Base-by-base conservation (phyloP, 1,284 basidiomycete genomes). In the Volvariella volvacea region DNA sequence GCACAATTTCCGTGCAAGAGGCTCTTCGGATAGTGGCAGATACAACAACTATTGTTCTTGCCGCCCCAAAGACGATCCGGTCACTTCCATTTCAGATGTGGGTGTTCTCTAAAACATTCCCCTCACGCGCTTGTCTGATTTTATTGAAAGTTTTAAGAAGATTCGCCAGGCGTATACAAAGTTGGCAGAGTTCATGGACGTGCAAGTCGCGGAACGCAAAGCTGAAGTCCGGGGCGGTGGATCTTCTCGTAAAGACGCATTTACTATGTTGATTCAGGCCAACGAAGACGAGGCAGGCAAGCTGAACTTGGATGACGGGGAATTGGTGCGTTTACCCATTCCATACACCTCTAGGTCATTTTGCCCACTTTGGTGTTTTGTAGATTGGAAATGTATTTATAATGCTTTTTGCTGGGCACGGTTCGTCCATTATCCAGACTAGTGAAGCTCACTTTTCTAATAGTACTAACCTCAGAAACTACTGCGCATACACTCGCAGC, bases 321-420 rank as follows among this genome's bases (percentile, higher is more conserved):
- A 80, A 54, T 50, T 80, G 54, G 76, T 76, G 45, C 17, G 56
- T 40, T 16, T 6, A 34, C 20, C 43, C 6, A 30, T 21, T 20
- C 40, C n/a, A n/a, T 22, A 10, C 28, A 36, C 28, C 33, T 17
- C 30, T 31, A 9, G 30, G 30, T 31, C 30, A n/a, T n/a, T 31
- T n/a, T 31, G n/a, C 9, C n/a, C 9, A 31, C n/a, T 31, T n/a
- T 31, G 20, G 12, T 41, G 2, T 3, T n/a, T 16, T 30, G 10
- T 41, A 78, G 75, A 71, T 77, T 43, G 75, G 76, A 8, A 78
- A 79, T 45, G 56, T 76, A 1, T 80, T 70, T 51, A 53, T 70
- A 4, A 62, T 78, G 52, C 53, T 80, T 39, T 73, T 78, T 44
- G 75, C 77, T 41, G 77, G 78, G 9, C 75, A 79, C 54, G 78